Evolutionary conservation across 306 rosid species (phyloP), one percentile per base, ranked within the genome.

Genomic region (Gynostemma pentaphyllum): DNA sequence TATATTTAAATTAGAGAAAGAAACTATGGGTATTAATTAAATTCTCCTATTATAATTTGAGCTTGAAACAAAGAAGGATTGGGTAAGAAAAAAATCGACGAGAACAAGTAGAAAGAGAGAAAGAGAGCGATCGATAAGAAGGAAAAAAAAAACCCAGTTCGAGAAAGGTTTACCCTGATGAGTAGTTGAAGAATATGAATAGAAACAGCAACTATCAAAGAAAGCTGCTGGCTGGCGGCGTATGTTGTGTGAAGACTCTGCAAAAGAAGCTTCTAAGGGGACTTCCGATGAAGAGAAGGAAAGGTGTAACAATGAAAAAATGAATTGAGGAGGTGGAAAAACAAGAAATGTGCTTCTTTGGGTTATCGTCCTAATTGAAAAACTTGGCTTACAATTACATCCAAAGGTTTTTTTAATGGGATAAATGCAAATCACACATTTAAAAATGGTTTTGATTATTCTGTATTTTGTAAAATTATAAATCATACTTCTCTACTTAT

Each of bases 291-390:
- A 29, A 36, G 64, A 22, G 19, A 13, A 59, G 5, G 48, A 7
- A 59, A 39, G 19, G 13, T 2, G 19, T n/a, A 13, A 4, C 42
- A 32, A 16, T 0, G 28, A 56, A 56, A 27, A 40, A 55, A 36
- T 32, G 62, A 55, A n/a, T n/a, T 55, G 32, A 57, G 64, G 21
- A 19, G 42, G 64, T 19, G 64, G 44, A 57, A 57, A 57, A 57
- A 27, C 32, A 41, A 34, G 29, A 50, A 21, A 10, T 9, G 56
- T 50, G 16, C 0, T 2, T 22, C 19, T 51, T 29, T 53, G 61
- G 61, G 61, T 40, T 53, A 15, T 27, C 40, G 29, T 53, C 61
- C 61, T n/a, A n/a, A n/a, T n/a, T n/a, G n/a, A n/a, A n/a, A n/a
- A n/a, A n/a, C n/a, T n/a, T n/a, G n/a, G n/a, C n/a, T n/a, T n/a